phyloP scores from a whole-genome alignment of 768 basidiomycete species.

The Macrolepiota fuliginosa region DNA sequence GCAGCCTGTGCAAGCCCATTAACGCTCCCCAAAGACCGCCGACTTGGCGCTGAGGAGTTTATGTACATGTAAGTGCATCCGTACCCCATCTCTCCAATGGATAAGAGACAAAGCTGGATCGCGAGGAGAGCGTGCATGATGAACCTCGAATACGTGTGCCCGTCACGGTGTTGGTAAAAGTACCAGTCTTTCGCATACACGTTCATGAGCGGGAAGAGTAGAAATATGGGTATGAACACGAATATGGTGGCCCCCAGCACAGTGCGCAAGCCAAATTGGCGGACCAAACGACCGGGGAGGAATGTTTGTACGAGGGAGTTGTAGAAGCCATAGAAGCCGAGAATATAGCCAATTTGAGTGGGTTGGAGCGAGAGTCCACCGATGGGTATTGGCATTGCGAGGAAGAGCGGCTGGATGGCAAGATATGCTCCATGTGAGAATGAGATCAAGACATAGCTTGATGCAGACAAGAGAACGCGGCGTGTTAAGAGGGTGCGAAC shows the following conservation, averaged over 20 bases:
- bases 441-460: constrained; percentile 34
- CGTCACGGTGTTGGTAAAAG: constrained; percentile 12
- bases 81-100: too few species aligned
- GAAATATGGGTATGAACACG: constrained; percentile 34
- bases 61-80: constrained; percentile 35
- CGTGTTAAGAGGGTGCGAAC: background rate
- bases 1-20: constrained; percentile 57
- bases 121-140: too few species aligned
- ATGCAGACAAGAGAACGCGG: background rate
- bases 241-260: constrained; percentile 37
- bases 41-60: constrained; percentile 50
- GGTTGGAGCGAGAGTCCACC: constrained; percentile 68
- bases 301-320: constrained; percentile 40
- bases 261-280: constrained; percentile 26
- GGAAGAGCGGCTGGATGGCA: constrained; percentile 63
- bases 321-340: constrained; percentile 20
- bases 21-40: constrained; percentile 50
- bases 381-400: constrained; percentile 57
- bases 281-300: constrained; percentile 38
- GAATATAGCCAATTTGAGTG: constrained; percentile 58
- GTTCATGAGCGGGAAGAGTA: constrained; percentile 45
- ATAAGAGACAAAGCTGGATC: too few species aligned
- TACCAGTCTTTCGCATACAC: constrained; percentile 31
- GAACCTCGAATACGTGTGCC: too few species aligned
- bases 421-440: constrained; percentile 50